A percentile compares a stretch with the other conserved stretches of the same genome.
These are phyloP conservation scores for Cladosporium sp. DNA, from an alignment of 2,329 filamentous ascomycete genomes.

Conservation along the genomic window DNA sequence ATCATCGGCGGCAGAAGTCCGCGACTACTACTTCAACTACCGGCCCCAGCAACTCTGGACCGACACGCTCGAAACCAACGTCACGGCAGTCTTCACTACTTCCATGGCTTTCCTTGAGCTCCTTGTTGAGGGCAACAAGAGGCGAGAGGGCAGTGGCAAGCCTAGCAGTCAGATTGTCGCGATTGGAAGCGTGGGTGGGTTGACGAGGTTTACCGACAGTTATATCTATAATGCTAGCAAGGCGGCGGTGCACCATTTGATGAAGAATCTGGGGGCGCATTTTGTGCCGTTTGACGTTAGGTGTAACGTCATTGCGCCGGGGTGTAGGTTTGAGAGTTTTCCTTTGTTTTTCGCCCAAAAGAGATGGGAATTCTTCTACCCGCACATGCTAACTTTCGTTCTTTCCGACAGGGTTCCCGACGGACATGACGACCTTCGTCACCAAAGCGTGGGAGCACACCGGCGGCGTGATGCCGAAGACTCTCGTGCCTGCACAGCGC, in stretches of 20 bases:
- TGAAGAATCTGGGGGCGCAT: constrained; percentile 41
- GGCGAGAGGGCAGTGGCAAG: constrained; percentile 32
- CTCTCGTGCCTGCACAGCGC: constrained; percentile 27
- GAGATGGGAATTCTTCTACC: too few species aligned
- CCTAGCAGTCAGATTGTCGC: constrained; percentile 46
- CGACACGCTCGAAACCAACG: constrained; percentile 40
- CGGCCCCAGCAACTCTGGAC: constrained; percentile 43
- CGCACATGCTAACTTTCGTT: too few species aligned
- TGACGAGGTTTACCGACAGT: constrained; percentile 31
- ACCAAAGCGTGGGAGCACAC: constrained; percentile 33
- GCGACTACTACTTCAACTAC: constrained; percentile 39
- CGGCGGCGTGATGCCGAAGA: constrained; percentile 27
- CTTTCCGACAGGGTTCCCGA: constrained; percentile 32
- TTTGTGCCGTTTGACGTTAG: constrained; percentile 43
- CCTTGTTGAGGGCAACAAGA: constrained; percentile 42
- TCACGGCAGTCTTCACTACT: constrained; percentile 41
- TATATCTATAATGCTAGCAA: constrained; percentile 43
- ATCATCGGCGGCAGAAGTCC: constrained; percentile 24
- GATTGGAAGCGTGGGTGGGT: constrained; percentile 38
- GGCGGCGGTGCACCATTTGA: constrained; percentile 41
- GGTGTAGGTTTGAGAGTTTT: constrained; percentile 26
- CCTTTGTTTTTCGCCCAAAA: not conserved
- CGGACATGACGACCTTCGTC: constrained; percentile 41
- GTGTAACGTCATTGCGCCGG: constrained; percentile 45
- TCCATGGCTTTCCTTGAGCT: constrained; percentile 44